Conservation (phyloP, 768 basidiomycete genomes). For the Termitomyces sp. region DNA sequence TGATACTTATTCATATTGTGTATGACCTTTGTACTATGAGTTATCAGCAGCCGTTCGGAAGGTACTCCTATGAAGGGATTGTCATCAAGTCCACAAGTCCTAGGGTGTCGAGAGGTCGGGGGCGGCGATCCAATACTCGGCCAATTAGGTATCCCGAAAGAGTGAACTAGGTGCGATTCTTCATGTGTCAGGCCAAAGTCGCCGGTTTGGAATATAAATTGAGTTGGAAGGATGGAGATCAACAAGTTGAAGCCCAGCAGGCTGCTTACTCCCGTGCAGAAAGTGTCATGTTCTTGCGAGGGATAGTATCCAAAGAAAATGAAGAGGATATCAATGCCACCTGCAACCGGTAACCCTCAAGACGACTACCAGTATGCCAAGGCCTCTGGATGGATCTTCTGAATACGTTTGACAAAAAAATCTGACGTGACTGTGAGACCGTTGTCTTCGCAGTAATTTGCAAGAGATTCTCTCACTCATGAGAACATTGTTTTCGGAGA, state of each 20-base stretch:
- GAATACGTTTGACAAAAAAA: slow-evolving; percentile 12
- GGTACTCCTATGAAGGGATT: no score
- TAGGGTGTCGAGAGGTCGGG: not conserved
- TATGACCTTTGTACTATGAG: no score
- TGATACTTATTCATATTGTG: no score
- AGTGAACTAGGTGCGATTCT: not conserved
- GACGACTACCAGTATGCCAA: slow-evolving; percentile 8
- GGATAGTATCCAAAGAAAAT: no score
- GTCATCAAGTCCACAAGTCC: no score
- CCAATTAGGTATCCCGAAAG: not conserved
- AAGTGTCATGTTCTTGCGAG: not conserved
- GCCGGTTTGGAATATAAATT: not conserved
- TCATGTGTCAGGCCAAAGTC: not conserved
- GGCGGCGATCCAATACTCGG: not conserved
- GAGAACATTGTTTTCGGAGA: slow-evolving; percentile 10
- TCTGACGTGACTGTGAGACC: not conserved
- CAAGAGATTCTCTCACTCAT: slow-evolving; percentile 11
- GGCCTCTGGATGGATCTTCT: slow-evolving; percentile 8
- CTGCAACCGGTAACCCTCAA: not conserved
- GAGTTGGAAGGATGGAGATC: not conserved
- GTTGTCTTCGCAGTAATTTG: not conserved
- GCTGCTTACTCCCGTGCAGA: not conserved
- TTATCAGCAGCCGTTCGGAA: no score
- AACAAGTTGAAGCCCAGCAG: not conserved
- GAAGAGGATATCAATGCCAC: not conserved